These are phyloP conservation scores for Arthrobotrys entomopaga DNA, from an alignment of 2,329 filamentous ascomycete genomes.

Conservation along the genomic window DNA sequence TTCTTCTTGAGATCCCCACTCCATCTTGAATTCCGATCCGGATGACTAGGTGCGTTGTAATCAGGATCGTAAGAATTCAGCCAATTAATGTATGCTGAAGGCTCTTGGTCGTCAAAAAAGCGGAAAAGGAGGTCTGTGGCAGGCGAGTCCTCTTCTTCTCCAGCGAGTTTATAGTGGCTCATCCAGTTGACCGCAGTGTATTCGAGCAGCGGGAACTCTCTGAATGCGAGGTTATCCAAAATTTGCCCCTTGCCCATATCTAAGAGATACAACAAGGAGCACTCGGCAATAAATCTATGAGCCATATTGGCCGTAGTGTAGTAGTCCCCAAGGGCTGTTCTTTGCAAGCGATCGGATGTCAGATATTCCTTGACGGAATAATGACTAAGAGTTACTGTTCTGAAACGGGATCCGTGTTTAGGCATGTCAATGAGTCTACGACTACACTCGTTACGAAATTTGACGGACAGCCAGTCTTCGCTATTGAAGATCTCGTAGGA, in stretches of 20 bases:
- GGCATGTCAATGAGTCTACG: background rate
- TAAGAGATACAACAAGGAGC: slow-evolving; percentile 25
- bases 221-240: background rate
- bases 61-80: slow-evolving; percentile 31
- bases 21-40: background rate
- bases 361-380: slow-evolving; percentile 48
- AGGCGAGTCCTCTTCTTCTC: background rate
- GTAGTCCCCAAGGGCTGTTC: background rate
- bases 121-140: slow-evolving; percentile 6
- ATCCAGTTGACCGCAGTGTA: slow-evolving; percentile 40
- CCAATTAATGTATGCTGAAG: slow-evolving; percentile 35
- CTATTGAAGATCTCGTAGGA: background rate
- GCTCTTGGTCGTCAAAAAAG: slow-evolving; percentile 13
- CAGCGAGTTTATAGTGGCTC: slow-evolving; percentile 15
- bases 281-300: slow-evolving; percentile 26
- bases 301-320: slow-evolving; percentile 8
- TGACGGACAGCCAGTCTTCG: slow-evolving; percentile 31
- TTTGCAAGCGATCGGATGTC: slow-evolving; percentile 15
- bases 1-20: background rate
- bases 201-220: slow-evolving; percentile 36
- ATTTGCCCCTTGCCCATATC: slow-evolving; percentile 17
- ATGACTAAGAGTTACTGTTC: slow-evolving; percentile 28
- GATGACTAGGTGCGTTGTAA: background rate
- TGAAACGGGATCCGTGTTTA: background rate
- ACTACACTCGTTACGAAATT: slow-evolving; percentile 13